A percentile compares a stretch with the other conserved stretches of the same genome.
phyloP scores from a whole-genome alignment of 352 stramenopile species.

The Globisporangium spiculum region DNA sequence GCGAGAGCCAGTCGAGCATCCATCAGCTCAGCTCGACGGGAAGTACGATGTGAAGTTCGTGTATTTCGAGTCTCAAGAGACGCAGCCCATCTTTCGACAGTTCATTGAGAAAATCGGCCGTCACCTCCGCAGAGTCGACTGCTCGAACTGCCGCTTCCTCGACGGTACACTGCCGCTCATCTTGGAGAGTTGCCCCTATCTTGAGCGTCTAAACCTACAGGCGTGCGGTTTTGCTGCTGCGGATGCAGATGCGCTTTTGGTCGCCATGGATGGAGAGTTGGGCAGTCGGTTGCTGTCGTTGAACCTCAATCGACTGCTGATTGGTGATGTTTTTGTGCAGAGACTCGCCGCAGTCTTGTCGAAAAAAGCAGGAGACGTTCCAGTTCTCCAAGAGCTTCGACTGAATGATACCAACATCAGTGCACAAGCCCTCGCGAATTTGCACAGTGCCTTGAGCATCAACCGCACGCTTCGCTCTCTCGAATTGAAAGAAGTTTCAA shows the following conservation, averaged over 20 bases:
- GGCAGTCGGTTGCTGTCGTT: background rate
- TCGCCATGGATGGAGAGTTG: background rate
- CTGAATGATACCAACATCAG: conserved; percentile 5
- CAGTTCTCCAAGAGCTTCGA: conserved; percentile 10
- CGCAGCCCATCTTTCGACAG: background rate
- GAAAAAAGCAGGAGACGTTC: background rate
- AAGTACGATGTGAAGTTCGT: conserved; percentile 7
- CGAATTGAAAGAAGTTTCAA: background rate
- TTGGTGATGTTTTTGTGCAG: background rate
- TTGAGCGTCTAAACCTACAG: conserved; percentile 2
- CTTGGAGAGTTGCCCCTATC: background rate
- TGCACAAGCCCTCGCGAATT: background rate
- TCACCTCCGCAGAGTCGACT: conserved; percentile 1
- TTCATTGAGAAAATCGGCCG: background rate
- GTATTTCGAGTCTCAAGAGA: background rate
- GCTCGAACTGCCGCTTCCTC: background rate
- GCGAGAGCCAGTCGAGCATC: background rate
- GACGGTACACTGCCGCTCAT: background rate
- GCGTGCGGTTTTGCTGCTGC: background rate
- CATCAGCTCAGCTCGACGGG: background rate
- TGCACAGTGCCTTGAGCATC: background rate
- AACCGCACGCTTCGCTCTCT: background rate
- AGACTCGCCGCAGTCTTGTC: background rate
- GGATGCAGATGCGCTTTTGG: background rate
- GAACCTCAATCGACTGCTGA: conserved; percentile 7